phyloP scores from a whole-genome alignment of 495 filamentous ascomycete genomes.

The Podospora comata region DNA sequence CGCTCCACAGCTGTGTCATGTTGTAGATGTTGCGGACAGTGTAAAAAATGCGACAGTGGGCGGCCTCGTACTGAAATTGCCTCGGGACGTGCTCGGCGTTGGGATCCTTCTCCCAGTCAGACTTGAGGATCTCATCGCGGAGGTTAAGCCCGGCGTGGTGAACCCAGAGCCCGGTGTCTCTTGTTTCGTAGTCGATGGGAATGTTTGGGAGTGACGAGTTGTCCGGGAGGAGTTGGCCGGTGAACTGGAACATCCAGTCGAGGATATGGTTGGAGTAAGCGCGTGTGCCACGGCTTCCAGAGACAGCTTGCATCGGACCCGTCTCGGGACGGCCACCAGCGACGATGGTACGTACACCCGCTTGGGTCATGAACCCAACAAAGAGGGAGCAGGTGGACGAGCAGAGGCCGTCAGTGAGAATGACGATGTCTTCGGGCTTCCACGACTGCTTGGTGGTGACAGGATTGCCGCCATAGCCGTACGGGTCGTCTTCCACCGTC shows the following conservation, averaged over 20 bases:
- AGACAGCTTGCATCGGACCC: constrained; percentile 56
- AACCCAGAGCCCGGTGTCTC: constrained; percentile 32
- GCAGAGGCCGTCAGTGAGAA: constrained; percentile 54
- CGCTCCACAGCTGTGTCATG: constrained; percentile 42
- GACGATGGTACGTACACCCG: constrained; percentile 54
- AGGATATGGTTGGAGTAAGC: constrained; percentile 20
- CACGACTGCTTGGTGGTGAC: constrained; percentile 37
- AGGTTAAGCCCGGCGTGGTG: constrained; percentile 37
- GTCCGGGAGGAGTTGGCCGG: constrained; percentile 26
- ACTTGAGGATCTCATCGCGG: constrained; percentile 38
- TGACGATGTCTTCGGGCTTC: constrained; percentile 49
- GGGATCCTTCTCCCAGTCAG: background rate
- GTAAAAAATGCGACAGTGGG: constrained; percentile 49
- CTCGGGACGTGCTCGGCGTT: constrained; percentile 27
- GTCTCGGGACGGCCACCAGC: constrained; percentile 55
- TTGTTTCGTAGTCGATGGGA: background rate
- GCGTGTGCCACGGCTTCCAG: constrained; percentile 52
- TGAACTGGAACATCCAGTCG: constrained; percentile 31
- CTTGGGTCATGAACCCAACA: constrained; percentile 54
- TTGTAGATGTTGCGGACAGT: constrained; percentile 44
- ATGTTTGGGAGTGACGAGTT: constrained; percentile 21
- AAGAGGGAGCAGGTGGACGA: constrained; percentile 58
- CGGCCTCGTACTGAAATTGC: constrained; percentile 48
- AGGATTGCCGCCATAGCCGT: constrained; percentile 32
- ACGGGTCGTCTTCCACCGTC: constrained; percentile 36